Evolutionary conservation across 805 yeast genomes (phyloP).

Genomic region (Candida incommunis): DNA sequence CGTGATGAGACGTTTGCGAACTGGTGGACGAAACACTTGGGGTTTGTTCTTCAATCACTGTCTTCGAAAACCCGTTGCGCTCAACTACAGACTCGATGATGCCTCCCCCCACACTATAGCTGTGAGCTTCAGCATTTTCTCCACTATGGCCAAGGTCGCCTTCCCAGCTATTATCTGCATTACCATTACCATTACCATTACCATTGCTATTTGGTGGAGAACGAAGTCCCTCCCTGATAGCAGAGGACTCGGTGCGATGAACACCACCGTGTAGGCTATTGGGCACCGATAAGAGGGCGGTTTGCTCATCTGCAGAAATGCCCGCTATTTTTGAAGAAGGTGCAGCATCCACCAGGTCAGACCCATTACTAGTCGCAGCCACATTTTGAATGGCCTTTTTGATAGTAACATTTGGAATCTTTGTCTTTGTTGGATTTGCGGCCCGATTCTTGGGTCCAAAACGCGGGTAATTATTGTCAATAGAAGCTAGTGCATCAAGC

Average conservation of each 20-base stretch:
- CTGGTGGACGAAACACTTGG: conserved; percentile 6
- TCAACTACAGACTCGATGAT: conserved; percentile 73
- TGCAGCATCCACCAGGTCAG: neutral
- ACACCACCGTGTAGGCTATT: conserved; percentile 8
- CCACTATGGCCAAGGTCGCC: neutral
- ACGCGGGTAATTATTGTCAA: conserved; percentile 7
- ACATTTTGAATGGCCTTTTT: conserved; percentile 20
- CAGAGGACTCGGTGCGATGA: conserved; percentile 12
- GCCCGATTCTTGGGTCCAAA: conserved; percentile 36
- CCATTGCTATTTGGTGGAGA: conserved; percentile 1
- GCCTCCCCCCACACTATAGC: conserved; percentile 32
- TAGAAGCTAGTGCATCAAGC: conserved; percentile 2
- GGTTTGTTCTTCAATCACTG: conserved; percentile 51
- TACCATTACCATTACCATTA: conserved; percentile 1
- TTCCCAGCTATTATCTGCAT: conserved; percentile 5
- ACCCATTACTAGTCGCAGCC: neutral
- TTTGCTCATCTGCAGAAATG: neutral
- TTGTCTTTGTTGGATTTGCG: conserved; percentile 48
- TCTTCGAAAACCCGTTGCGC: conserved; percentile 72
- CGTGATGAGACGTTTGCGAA: too few relatives aligned
- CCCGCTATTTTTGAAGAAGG: neutral
- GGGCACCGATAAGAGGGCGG: neutral
- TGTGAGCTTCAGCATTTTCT: conserved; percentile 14
- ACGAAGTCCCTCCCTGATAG: conserved; percentile 9
- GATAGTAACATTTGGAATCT: conserved; percentile 50